phyloP scores from a whole-genome alignment of 2,329 filamentous ascomycete species.

The Periconia sp. region DNA sequence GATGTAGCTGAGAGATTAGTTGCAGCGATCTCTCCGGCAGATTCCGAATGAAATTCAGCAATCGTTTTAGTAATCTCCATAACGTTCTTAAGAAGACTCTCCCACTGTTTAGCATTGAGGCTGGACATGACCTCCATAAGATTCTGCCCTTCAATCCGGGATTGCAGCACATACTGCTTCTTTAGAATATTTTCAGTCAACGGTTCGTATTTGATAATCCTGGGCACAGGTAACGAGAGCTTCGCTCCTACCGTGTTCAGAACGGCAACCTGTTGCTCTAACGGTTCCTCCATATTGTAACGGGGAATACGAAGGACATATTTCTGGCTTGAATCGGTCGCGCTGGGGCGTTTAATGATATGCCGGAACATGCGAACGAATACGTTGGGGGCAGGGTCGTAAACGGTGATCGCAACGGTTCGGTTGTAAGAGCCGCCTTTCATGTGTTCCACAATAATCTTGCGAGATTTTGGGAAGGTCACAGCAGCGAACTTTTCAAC shows the following conservation, averaged over 20 bases:
- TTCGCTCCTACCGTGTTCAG: background rate
- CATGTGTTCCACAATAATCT: constrained; percentile 15
- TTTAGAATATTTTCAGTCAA: background rate
- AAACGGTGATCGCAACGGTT: constrained; percentile 18
- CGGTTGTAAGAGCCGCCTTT: constrained; percentile 25
- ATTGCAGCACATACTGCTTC: background rate
- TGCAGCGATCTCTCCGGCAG: background rate
- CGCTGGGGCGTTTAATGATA: background rate
- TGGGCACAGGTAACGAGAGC: background rate
- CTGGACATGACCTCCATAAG: background rate
- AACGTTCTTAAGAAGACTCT: background rate
- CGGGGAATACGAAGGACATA: background rate
- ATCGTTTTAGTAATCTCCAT: background rate
- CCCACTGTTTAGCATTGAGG: background rate
- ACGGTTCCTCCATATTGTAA: background rate
- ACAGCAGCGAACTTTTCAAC: constrained; percentile 2
- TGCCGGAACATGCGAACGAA: background rate
- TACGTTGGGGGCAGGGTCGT: background rate
- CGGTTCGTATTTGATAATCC: background rate
- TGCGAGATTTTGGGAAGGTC: background rate
- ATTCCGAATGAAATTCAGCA: background rate
- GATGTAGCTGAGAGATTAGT: background rate
- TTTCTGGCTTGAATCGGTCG: background rate
- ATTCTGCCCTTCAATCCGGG: background rate
- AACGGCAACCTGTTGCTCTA: background rate